Percentiles rank a stretch among this genome's conserved stretches.
These are phyloP conservation scores for Pythium plurisporium DNA, from an alignment of 352 stramenopile species.

Conservation along the genomic window DNA sequence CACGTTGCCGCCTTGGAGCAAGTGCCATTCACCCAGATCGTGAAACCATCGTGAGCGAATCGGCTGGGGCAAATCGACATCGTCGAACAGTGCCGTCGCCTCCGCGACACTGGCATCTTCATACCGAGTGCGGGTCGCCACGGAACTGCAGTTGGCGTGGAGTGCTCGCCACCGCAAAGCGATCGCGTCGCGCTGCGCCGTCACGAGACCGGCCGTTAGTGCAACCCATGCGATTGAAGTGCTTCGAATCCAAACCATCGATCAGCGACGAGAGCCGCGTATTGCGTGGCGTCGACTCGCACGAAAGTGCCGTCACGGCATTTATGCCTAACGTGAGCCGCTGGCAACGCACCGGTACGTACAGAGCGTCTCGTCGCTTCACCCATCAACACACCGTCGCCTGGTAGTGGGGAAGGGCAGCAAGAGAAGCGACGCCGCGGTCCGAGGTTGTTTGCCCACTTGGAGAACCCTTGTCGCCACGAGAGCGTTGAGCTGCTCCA, in stretches of 20 bases:
- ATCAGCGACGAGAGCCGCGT: background rate
- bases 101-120: background rate
- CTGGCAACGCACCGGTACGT: too few relatives aligned
- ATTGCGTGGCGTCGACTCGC: background rate
- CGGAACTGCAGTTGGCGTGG: background rate
- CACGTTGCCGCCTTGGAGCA: conserved; percentile 24
- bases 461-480: background rate
- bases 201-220: background rate
- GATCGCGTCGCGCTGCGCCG: background rate
- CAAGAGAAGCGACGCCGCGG: background rate
- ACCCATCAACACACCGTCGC: conserved; percentile 2
- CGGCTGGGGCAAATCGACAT: conserved; percentile 8
- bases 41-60: conserved; percentile 27
- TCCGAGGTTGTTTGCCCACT: background rate
- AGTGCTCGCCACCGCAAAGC: conserved; percentile 1
- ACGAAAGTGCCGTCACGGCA: background rate
- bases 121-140: background rate
- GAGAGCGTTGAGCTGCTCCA: background rate
- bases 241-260: background rate
- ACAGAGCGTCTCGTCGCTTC: background rate
- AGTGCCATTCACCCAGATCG: conserved; percentile 36
- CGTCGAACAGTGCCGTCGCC: conserved; percentile 1
- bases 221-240: background rate
- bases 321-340: too few relatives aligned
- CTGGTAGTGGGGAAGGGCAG: too few relatives aligned